Percentiles rank a stretch among this genome's conserved stretches.
Conservation (phyloP, 2,329 filamentous ascomycete species). For the Simplicillium sp. region DNA sequence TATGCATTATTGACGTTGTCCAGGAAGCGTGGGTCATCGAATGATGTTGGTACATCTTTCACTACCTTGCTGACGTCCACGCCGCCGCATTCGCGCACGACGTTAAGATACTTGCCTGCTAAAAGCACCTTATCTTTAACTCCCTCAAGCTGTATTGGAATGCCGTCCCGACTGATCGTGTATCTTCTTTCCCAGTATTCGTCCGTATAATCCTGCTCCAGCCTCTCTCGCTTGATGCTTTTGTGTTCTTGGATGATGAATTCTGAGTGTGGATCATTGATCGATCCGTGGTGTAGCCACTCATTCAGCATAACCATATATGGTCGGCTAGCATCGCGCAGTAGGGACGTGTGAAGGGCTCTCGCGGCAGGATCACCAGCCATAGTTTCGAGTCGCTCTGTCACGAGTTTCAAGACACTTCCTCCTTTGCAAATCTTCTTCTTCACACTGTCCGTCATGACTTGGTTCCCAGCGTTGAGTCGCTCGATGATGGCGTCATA, state of each 20-base stretch:
- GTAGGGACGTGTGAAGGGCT: slow-evolving; percentile 67
- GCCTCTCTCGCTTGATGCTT: slow-evolving; percentile 79
- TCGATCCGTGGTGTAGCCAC: slow-evolving; percentile 93
- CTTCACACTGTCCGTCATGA: slow-evolving; percentile 67
- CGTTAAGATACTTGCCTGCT: slow-evolving; percentile 95
- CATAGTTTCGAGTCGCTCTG: slow-evolving; percentile 75
- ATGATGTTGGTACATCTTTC: slow-evolving; percentile 79
- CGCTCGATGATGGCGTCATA: slow-evolving; percentile 91
- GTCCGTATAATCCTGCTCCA: slow-evolving; percentile 96
- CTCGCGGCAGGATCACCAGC: slow-evolving; percentile 88
- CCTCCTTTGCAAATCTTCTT: slow-evolving; percentile 98
- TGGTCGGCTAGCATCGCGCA: slow-evolving; percentile 81
- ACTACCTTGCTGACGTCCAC: slow-evolving; percentile 88
- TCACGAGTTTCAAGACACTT: slow-evolving; percentile 81
- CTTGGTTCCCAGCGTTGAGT: slow-evolving; percentile 74
- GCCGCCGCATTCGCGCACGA: slow-evolving; percentile 92
- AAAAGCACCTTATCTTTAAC: slow-evolving; percentile 92
- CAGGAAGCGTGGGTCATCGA: slow-evolving; percentile 84
- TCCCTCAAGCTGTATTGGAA: slow-evolving; percentile 82
- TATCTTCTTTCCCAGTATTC: slow-evolving; percentile 99
- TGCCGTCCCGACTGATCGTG: slow-evolving; percentile 82
- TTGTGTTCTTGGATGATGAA: slow-evolving; percentile 95
- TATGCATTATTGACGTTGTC: slow-evolving; percentile 96
- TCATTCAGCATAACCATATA: slow-evolving; percentile 99
- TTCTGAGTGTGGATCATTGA: slow-evolving; percentile 87